Evolutionary conservation across 2,329 filamentous ascomycete species (phyloP).

Genomic region (Xylaria sp.): DNA sequence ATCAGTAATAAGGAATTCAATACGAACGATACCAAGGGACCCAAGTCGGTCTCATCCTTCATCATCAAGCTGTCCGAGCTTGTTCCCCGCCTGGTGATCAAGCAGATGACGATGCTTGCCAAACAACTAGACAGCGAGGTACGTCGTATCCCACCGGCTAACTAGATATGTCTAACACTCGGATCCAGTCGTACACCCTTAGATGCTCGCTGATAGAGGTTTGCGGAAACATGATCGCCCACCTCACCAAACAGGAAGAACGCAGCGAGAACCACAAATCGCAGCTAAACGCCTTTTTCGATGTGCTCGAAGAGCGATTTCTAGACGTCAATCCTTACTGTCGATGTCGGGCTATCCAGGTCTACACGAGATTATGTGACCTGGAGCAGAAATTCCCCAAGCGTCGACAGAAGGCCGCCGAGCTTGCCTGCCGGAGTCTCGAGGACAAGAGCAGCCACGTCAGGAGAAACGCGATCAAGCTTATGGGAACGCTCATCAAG

Average conservation of each 20-base stretch:
- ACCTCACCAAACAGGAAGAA: constrained; percentile 90
- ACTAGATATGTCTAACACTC: constrained; percentile 14
- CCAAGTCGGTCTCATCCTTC: constrained; percentile 94
- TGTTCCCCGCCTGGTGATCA: constrained; percentile 88
- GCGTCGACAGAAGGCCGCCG: constrained; percentile 81
- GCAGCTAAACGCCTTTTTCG: constrained; percentile 95
- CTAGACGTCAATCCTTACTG: constrained; percentile 97
- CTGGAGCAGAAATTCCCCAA: constrained; percentile 97
- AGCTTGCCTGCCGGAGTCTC: constrained; percentile 84
- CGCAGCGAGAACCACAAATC: constrained; percentile 90
- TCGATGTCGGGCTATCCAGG: constrained; percentile 86
- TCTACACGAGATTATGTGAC: constrained; percentile 88
- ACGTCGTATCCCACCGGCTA: constrained; percentile 20
- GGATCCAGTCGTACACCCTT: constrained; percentile 79
- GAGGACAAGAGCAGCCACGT: constrained; percentile 99
- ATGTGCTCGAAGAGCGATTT: constrained; percentile 94
- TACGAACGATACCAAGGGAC: constrained; percentile 90
- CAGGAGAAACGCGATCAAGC: constrained; percentile 89
- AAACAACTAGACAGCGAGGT: constrained; percentile 96
- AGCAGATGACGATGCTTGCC: constrained; percentile 93
- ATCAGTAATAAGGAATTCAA: constrained; percentile 98
- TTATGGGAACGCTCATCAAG: constrained; percentile 84
- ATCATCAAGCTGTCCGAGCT: constrained; percentile 92
- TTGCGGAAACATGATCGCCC: constrained; percentile 90
- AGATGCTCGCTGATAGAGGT: constrained; percentile 95